Base-by-base conservation (phyloP, 1,284 basidiomycete genomes). In the Rhodotorula mucilaginosa region DNA sequence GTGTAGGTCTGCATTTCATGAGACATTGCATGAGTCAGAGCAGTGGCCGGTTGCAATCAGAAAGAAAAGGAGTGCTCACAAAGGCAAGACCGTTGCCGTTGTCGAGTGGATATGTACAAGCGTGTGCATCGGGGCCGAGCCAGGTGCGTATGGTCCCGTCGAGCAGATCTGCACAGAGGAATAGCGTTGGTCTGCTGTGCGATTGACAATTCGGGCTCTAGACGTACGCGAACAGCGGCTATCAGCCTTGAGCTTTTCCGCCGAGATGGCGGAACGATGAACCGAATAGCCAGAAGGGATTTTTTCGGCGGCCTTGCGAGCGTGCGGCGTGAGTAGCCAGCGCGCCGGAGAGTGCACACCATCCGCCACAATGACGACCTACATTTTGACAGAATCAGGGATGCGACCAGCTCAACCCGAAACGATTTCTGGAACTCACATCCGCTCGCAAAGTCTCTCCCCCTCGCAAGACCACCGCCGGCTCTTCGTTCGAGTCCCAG, bases 141-240 rank as follows among this genome's bases (percentile, higher is more conserved):
- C 73, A 75, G 3, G 69, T 73, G 0, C 71, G 65, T 15, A 70
- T 69, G 39, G 48, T 61, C 19, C 73, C 71, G 48, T 75, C 73
- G 26, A 70, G 64, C 1, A 75, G 47, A 19, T 75, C 73, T 74
- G 34, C 7, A 12, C 8, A 13, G 23, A 18, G 0, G 3, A 12
- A 3, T 18, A 49, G 46, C 8, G n/a, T 21, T 12, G 5, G 34
- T 34, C 34, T 34, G 8, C 6, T 34, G 34, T 8, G 34, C 34
- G 34, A 8, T 8, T 34, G 34, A 7, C 34, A 34, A 1, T 34
- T 34, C 34, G 34, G 34, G 34, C 34, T 34, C 34, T 34, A 34
- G 8, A 8, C 34, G 34, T 34, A 72, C 73, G 59, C 5, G 34
- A 4, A 7, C 39, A 58, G 3, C 19, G 15, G 10, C 56, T 39